Conservation (phyloP, 2,329 filamentous ascomycete species). For the Sporothrix pallida region DNA sequence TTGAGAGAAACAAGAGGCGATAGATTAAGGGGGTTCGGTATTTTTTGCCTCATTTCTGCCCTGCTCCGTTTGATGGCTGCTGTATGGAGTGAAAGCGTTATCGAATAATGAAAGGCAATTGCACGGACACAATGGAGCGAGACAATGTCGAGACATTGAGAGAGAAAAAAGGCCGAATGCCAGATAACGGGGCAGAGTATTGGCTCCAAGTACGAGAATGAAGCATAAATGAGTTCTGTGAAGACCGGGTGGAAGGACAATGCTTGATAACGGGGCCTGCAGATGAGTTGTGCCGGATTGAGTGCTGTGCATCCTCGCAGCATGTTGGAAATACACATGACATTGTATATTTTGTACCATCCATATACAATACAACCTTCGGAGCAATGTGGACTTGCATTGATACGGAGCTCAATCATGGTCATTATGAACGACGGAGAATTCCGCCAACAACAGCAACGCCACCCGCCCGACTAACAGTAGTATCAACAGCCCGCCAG, state of each 20-base stretch:
- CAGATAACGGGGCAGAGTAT: background rate
- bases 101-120: background rate
- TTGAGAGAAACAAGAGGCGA: background rate
- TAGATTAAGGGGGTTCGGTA: background rate
- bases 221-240: background rate
- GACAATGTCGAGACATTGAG: background rate
- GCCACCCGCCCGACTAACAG: too few species aligned
- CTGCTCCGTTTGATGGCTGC: too few species aligned
- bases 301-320: too few species aligned
- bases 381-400: too few species aligned
- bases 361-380: too few species aligned
- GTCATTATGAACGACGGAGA: too few species aligned
- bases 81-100: background rate
- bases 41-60: background rate
- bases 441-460: too few species aligned
- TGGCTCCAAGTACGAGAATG: background rate
- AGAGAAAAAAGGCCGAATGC: background rate
- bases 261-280: background rate
- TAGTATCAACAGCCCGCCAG: too few species aligned
- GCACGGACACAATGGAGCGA: background rate
- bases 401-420: too few species aligned
- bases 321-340: too few species aligned
- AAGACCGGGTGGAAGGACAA: background rate
- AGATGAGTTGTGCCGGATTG: too few species aligned
- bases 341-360: too few species aligned